These are phyloP conservation scores for Kwoniella mangroviensis DNA, from an alignment of 768 basidiomycete genomes.

Conservation along the genomic window DNA sequence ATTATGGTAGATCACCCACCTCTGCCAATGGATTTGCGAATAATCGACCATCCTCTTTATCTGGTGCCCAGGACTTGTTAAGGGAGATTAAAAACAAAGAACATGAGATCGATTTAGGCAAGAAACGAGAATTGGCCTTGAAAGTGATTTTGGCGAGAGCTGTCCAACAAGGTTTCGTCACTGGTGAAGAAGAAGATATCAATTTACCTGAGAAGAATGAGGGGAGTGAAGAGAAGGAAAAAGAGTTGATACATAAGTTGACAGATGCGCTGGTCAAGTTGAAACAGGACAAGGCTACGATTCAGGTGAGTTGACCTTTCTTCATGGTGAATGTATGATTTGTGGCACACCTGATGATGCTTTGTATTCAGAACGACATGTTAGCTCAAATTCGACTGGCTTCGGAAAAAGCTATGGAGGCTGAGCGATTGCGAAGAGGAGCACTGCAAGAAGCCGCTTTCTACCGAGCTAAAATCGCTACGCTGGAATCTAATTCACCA, in stretches of 20 bases:
- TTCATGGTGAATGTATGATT: not conserved
- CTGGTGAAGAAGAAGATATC: conserved; percentile 62
- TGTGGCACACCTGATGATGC: conserved; percentile 62
- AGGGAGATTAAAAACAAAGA: conserved; percentile 83
- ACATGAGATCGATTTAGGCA: conserved; percentile 73
- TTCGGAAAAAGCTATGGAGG: conserved; percentile 77
- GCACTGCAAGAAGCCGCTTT: conserved; percentile 94
- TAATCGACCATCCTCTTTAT: conserved; percentile 38
- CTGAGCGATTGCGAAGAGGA: conserved; percentile 73
- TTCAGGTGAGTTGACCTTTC: conserved; percentile 31
- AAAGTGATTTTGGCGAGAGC: conserved; percentile 77
- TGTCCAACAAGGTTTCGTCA: conserved; percentile 75
- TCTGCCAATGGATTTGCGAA: conserved; percentile 32
- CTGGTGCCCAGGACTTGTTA: conserved; percentile 67
- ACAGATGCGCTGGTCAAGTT: conserved; percentile 77
- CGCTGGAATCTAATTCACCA: conserved; percentile 73
- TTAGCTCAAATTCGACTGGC: conserved; percentile 74
- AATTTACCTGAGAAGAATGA: conserved; percentile 61
- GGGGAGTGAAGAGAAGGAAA: conserved; percentile 60
- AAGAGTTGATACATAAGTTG: conserved; percentile 60
- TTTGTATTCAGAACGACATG: conserved; percentile 41
- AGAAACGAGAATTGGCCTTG: conserved; percentile 84
- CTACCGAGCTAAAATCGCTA: conserved; percentile 91
- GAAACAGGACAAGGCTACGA: conserved; percentile 59
- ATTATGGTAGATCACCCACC: conserved; percentile 59